Base-by-base conservation (phyloP, 2,329 filamentous ascomycete species). In the Monosporascus sp. region DNA sequence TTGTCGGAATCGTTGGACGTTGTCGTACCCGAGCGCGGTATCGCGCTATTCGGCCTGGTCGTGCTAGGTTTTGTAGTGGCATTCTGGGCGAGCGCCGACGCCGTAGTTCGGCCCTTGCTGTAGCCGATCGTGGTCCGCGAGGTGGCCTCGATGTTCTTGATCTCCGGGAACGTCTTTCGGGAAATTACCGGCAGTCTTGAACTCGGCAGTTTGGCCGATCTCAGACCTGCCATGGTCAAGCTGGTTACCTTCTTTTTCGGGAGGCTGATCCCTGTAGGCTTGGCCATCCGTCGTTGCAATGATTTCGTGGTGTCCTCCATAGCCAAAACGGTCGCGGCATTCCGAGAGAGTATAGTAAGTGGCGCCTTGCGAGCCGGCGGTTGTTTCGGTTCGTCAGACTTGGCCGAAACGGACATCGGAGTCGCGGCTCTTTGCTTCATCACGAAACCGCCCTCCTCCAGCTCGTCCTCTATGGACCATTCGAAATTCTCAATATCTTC, bases 51-150 rank as follows among this genome's bases (percentile, higher is more conserved):
- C 26, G 55, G 51, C 35, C 50, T 47, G 43, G 51, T 50, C 48
- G 48, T 58, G 50, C 51, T 63, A 51, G 57, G 60, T 24, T 56
- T 62, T 35, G 57, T 52, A 41, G 60, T 52, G 38, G 60, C 67
- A 55, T 60, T 63, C 15, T 72, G 72, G 31, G 80, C 64, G 43
- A 78, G 68, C 0, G 76, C 76, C 1, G 76, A 78, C 5, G 78
- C 74, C 5, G 75, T 75, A 41, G 74, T 73, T 37, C 89, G 82
- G 37, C 92, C 91, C 68, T 88, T 90, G 52, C 82, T 89, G 67
- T 96, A 96, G 17, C 92, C 92, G 43, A 96, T 79, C 0, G 91
- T 96, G 52, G 84, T 92, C 58, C 86, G 84, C 2, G 91, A 96
- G 6, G 84, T 85, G 6, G 81, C 82, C 22, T 82, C 78, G 1